Evolutionary conservation across 1,139 yeast genomes (phyloP).

Genomic region (Protomyces gravidus): DNA sequence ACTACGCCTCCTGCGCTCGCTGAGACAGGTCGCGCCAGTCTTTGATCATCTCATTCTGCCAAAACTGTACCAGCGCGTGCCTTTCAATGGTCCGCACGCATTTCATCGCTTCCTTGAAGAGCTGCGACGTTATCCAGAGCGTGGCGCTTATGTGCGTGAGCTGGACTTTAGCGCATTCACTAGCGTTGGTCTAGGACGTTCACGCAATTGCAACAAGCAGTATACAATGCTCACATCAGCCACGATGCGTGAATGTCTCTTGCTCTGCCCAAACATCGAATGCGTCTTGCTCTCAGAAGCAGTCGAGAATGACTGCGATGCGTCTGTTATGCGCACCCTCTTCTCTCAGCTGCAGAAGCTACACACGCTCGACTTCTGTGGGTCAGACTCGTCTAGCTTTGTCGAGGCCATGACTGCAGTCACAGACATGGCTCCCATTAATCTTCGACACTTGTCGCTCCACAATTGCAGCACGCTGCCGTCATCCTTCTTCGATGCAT

Average conservation of each 20-base stretch:
- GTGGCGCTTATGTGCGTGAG: slow-evolving; percentile 11
- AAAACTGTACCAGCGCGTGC: slow-evolving; percentile 16
- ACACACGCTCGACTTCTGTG: slow-evolving; percentile 80
- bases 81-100: slow-evolving; percentile 23
- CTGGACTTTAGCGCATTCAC: slow-evolving; percentile 65
- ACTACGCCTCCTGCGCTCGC: slow-evolving; percentile 10
- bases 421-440: slow-evolving; percentile 37
- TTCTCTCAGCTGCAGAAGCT: slow-evolving; percentile 49
- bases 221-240: slow-evolving; percentile 81
- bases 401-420: slow-evolving; percentile 51
- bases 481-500: slow-evolving; percentile 50
- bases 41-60: slow-evolving; percentile 9
- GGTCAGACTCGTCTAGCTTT: slow-evolving; percentile 67
- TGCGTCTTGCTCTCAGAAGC: slow-evolving; percentile 83
- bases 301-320: slow-evolving; percentile 77
- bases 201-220: slow-evolving; percentile 83
- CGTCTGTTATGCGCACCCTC: slow-evolving; percentile 57
- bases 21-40: slow-evolving; percentile 9
- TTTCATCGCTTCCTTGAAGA: slow-evolving; percentile 17
- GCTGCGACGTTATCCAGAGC: slow-evolving; percentile 9
- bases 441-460: slow-evolving; percentile 59
- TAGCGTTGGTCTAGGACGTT: slow-evolving; percentile 82
- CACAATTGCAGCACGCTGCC: slow-evolving; percentile 85
- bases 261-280: slow-evolving; percentile 58
- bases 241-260: slow-evolving; percentile 62